Base-by-base conservation (phyloP, 768 basidiomycete species). In the Xerocomellus chrysenteron region DNA sequence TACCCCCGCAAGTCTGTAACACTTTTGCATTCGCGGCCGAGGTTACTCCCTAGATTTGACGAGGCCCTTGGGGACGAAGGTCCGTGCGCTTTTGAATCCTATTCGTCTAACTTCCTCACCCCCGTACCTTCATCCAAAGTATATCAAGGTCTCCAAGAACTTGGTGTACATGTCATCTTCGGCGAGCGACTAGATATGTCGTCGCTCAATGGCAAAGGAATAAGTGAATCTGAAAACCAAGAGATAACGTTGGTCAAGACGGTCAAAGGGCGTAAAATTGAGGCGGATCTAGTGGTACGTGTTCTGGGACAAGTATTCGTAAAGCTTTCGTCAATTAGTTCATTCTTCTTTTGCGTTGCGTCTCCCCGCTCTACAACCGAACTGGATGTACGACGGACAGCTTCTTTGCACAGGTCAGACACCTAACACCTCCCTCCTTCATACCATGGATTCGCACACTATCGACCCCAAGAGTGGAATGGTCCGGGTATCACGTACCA, bases 361-460 rank as follows among this genome's bases (percentile, higher is more conserved):
- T 41, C 50, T 13, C 30, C 21, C 36, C 19, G 24, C 21, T 44
- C 36, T 13, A 4, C 36, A 16, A 42, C 9, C 39, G 30, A 32
- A 59, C 14, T 28, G 32, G 37, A 36, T 30, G 16, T 12, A 53
- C 16, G 2, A 42, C 42, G 5, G 19, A 43, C 40, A 84, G 83
- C 77, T 86, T 11, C 70, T 84, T 1, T 85, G 85, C 60, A 85
- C 83, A 0, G 85, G 85, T 9, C 85, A 86, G 66, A 69, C 62
- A 8, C 84, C 84, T 17, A 85, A 86, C 64, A 83, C 84, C 0
- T 65, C 61, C 1, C 60, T 86, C 37, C 68, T 87, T 2, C 64
- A 60, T 21, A 63, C 62, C 1, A 74, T 82, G 71, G 78, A 82
- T 62, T 66, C 74, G 3, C 54, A 61, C 13, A 74, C 77, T 1